Conservation (phyloP, 345 rosid species). For the Rhizophora apiculata region DNA sequence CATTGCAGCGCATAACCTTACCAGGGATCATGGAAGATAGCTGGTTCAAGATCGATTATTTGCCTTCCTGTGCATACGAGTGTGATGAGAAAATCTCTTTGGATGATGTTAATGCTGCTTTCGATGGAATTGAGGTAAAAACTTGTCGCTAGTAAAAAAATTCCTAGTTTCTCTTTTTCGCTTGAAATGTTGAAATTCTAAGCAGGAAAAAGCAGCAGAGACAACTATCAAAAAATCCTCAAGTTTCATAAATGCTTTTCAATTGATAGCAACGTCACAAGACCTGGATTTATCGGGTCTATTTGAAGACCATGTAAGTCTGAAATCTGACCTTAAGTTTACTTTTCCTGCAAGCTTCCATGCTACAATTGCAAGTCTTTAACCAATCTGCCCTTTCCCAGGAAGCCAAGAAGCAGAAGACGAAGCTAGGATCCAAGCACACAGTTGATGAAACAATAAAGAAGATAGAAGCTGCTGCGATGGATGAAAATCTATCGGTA, state of each 20-base stretch:
- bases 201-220: conserved; percentile 53
- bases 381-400: conserved; percentile 15
- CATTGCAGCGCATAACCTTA: conserved; percentile 57
- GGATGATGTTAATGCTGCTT: conserved; percentile 56
- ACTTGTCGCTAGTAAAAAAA: conserved; percentile 6
- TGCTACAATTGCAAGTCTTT: conserved; percentile 11
- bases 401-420: conserved; percentile 67
- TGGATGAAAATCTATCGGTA: conserved; percentile 52
- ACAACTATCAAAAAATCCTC: conserved; percentile 44
- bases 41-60: conserved; percentile 73
- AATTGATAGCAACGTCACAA: conserved; percentile 86
- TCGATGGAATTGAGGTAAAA: conserved; percentile 57
- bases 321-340: conserved; percentile 6
- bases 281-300: conserved; percentile 94
- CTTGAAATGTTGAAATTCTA: conserved; percentile 18
- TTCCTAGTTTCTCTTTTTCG: conserved; percentile 1
- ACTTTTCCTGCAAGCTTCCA: background rate
- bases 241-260: conserved; percentile 84
- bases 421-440: conserved; percentile 64
- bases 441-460: conserved; percentile 64
- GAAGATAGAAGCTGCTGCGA: conserved; percentile 84
- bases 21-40: conserved; percentile 65
- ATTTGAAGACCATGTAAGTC: conserved; percentile 70
- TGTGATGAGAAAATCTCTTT: conserved; percentile 33
- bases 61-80: conserved; percentile 44